Base-by-base conservation (phyloP, 805 yeast species). In the Lipomyces mesembrius region DNA sequence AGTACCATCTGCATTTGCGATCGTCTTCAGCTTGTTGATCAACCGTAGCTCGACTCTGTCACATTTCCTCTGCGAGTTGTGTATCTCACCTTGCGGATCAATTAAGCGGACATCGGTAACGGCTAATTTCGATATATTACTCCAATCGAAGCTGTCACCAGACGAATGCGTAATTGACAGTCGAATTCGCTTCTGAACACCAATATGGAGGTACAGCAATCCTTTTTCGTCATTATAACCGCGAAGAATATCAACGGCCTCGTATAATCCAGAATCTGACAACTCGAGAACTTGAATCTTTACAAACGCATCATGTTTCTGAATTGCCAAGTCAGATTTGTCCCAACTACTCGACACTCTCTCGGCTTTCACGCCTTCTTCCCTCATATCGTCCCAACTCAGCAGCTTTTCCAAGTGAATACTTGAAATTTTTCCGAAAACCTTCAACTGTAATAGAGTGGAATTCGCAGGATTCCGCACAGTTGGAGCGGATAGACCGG, bases 311-410 rank as follows among this genome's bases (percentile, higher is more conserved):
- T 69, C 72, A 51, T 63, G 70, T 20, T 59, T 58, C 35, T 55
- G 63, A 17, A 49, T 52, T 17, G 55, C 20, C 8, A 11, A 11
- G 35, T 52, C n/a, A n/a, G 49, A 43, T 12, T 25, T 52, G 34
- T 52, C 55, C 7, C 11, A 14, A 25, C 34, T 3, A 22, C 34
- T 52, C 20, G 35, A 43, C 22, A 56, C 17, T 27, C 11, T 17
- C 2, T 52, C 57, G 22, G 12, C 20, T 6, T 25, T 20, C 8
- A 37, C 39, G n/a, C 20, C 57, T 1, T 54, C 39, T 49, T 67
- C 73, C 49, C 63, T 74, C 74, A 71, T 69, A 56, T 66, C 69
- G 43, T 71, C 74, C 74, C 74, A 71, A 62, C 74, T 71, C 57
- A 58, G 62, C 37, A 71, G 59, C 17, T 71, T 66, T 55, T 71